A percentile compares a stretch with the other conserved stretches of the same genome.
Evolutionary conservation across 108 stramenopile species (phyloP).

Genomic region (Pseudonitzschia delicatissima): DNA sequence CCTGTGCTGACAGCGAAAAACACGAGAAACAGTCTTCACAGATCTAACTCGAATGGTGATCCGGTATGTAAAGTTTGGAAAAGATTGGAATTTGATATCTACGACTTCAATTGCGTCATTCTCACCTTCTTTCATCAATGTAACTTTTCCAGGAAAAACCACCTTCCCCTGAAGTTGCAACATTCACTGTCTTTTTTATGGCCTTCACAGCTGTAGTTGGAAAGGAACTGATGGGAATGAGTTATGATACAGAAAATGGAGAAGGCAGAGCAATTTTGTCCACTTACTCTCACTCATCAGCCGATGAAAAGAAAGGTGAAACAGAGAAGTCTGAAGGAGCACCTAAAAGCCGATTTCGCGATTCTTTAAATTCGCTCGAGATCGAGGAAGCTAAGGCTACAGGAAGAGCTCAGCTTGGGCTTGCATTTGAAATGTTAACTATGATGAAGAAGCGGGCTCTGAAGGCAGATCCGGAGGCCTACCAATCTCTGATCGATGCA

Average conservation of each 20-base stretch:
- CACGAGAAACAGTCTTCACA: constrained; percentile 30
- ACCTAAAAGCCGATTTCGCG: constrained; percentile 61
- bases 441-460: constrained; percentile 83
- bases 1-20: constrained; percentile 25
- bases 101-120: neutral
- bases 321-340: constrained; percentile 30
- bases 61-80: constrained; percentile 26
- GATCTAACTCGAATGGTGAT: constrained; percentile 36
- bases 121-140: neutral
- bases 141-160: constrained; percentile 23
- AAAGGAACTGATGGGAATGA: constrained; percentile 69
- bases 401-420: constrained; percentile 64
- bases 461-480: constrained; percentile 76
- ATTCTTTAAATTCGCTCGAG: constrained; percentile 62
- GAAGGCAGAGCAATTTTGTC: constrained; percentile 66
- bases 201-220: constrained; percentile 75
- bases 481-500: constrained; percentile 80
- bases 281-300: constrained; percentile 45
- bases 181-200: constrained; percentile 86
- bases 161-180: constrained; percentile 62
- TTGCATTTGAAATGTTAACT: constrained; percentile 80
- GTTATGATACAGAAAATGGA: constrained; percentile 40
- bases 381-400: constrained; percentile 83
- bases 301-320: constrained; percentile 23
- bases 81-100: neutral